Base-by-base conservation (phyloP, 1,139 yeast species). In the Torulaspora globosa region DNA sequence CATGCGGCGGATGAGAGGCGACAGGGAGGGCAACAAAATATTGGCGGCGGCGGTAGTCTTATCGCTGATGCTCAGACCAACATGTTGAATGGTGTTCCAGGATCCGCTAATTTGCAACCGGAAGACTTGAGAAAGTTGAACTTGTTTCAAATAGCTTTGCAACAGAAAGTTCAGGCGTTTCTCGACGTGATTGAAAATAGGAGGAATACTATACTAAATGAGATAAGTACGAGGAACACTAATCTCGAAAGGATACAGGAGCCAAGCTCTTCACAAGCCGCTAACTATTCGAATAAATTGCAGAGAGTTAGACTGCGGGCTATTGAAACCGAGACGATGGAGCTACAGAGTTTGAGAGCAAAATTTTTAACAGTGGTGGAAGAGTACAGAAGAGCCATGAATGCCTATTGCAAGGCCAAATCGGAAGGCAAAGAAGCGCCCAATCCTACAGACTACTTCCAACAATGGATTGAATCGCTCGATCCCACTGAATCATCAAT, bases 251-350 rank as follows among this genome's bases (percentile, higher is more conserved):
- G 51, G 28, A 32, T 52, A 24, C 51, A 52, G 29, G 29, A 47
- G 8, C 44, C 46, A 9, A 50, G 50, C 30, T 50, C 55, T 14
- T 54, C 56, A 7, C 57, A 56, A 15, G 50, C 51, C 1, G 48
- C 51, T 4, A 52, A 47, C 21, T 53, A 48, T 26, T 28, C 59
- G 10, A 59, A 54, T 42, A 56, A 58, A 39, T 41, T 62, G 28
- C 66, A 63, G 43, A 53, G 62, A 31, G 56, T 63, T 12, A 57
- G 63, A 33, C 44, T 63, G 21, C 57, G 65, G 32, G 67, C 66
- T 1, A 54, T 62, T 3, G 67, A 63, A 45, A 54, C 61, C 18
- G 67, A 62, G 48, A 59, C 63, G 3, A 39, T 59, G 32, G 65
- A 61, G 39, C 37, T 60, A 34, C 63, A 61, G 44, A 55, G 55